A percentile compares a stretch with the other conserved stretches of the same genome.
Conservation (phyloP, 306 rosid species). For the Echinosophora koreensis region DNA sequence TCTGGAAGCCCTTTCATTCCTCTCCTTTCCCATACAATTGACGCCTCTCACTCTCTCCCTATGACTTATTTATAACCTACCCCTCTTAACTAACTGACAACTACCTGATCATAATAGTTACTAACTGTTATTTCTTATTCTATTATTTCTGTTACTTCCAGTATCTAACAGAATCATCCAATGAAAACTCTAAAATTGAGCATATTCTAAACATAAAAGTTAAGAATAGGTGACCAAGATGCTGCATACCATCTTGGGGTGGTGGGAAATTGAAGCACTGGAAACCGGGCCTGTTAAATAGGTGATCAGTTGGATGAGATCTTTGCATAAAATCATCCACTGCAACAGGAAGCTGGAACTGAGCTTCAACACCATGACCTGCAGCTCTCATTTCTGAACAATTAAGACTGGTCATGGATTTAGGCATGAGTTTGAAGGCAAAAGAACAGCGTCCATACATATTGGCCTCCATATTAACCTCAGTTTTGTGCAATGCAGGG, state of each 20-base stretch:
- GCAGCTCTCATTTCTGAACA: constrained; percentile 99
- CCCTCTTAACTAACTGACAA: too few relatives aligned
- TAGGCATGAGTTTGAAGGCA: constrained; percentile 89
- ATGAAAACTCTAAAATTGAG: constrained; percentile 1
- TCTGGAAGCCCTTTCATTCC: too few relatives aligned
- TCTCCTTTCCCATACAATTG: too few relatives aligned
- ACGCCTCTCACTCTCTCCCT: too few relatives aligned
- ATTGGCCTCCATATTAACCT: constrained; percentile 74
- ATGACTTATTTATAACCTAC: background rate
- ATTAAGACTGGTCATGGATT: constrained; percentile 84
- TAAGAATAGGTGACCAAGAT: constrained; percentile 5
- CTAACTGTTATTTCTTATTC: too few relatives aligned
- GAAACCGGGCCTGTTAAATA: constrained; percentile 74
- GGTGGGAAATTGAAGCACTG: constrained; percentile 81
- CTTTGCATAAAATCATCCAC: constrained; percentile 99
- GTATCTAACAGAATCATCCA: too few relatives aligned
- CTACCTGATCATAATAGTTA: too few relatives aligned
- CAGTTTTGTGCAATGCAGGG: constrained; percentile 88
- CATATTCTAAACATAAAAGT: background rate
- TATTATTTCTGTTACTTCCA: too few relatives aligned
- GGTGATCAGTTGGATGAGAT: constrained; percentile 78
- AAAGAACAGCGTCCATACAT: constrained; percentile 85
- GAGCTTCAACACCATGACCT: constrained; percentile 94
- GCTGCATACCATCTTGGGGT: constrained; percentile 80
- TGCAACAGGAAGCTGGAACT: constrained; percentile 87